These are phyloP conservation scores for Haplosporangium sp. DNA, from an alignment of 371 early-diverging fungal species.

Conservation along the genomic window DNA sequence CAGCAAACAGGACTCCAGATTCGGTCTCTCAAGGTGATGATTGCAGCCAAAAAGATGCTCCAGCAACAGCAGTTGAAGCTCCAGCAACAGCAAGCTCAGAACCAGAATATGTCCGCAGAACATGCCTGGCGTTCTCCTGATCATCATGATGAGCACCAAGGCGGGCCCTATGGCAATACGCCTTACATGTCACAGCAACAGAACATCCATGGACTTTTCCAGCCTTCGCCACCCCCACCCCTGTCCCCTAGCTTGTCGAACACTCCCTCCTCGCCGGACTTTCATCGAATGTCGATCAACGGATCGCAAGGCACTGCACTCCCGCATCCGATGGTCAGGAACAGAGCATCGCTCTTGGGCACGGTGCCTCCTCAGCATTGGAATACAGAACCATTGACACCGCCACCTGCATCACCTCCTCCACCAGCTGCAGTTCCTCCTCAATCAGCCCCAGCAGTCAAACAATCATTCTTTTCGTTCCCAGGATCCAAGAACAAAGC, in stretches of 20 bases:
- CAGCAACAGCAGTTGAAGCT: slow-evolving; percentile 65
- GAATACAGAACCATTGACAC: slow-evolving; percentile 53
- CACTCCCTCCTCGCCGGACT: slow-evolving; percentile 31
- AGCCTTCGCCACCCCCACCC: slow-evolving; percentile 50
- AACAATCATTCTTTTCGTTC: slow-evolving; percentile 48
- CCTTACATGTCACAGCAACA: slow-evolving; percentile 53
- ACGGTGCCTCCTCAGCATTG: slow-evolving; percentile 41
- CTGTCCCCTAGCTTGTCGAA: slow-evolving; percentile 25
- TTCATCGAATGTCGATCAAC: slow-evolving; percentile 35
- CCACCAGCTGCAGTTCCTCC: slow-evolving; percentile 25
- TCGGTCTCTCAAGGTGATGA: slow-evolving; percentile 73
- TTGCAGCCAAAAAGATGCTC: slow-evolving; percentile 68
- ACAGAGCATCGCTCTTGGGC: slow-evolving; percentile 37
- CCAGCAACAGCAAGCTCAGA: slow-evolving; percentile 55
- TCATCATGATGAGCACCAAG: slow-evolving; percentile 10
- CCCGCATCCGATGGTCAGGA: slow-evolving; percentile 53
- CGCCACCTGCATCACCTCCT: slow-evolving; percentile 51
- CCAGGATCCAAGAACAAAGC: slow-evolving; percentile 46
- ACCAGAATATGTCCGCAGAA: slow-evolving; percentile 49
- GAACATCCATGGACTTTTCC: slow-evolving; percentile 45
- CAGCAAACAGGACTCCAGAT: slow-evolving; percentile 70
- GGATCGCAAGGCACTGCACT: slow-evolving; percentile 38
- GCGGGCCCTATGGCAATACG: slow-evolving; percentile 8
- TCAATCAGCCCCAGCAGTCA: slow-evolving; percentile 21
- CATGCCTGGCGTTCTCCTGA: slow-evolving; percentile 54